Conservation (phyloP, 2,329 filamentous ascomycete genomes). For the Zymoseptoria pseudotritici region DNA sequence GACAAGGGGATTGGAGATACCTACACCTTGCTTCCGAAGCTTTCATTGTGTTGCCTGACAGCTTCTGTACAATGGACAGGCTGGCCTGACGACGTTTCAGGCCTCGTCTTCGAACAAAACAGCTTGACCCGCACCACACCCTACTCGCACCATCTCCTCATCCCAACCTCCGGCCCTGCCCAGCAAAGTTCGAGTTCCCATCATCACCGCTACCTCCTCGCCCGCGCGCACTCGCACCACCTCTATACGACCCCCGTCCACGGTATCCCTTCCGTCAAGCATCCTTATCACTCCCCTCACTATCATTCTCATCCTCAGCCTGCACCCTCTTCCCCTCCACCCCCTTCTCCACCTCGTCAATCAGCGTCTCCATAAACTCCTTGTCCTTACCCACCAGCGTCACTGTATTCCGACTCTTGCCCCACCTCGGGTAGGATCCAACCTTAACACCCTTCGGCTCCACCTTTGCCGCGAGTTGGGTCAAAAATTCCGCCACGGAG, state of each 20-base stretch:
- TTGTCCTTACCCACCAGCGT: constrained; percentile 74
- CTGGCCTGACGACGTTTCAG: no score
- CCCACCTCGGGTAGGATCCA: constrained; percentile 91
- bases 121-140: no score
- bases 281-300: constrained; percentile 36
- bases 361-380: constrained; percentile 68
- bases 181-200: neutral
- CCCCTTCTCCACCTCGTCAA: constrained; percentile 68
- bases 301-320: constrained; percentile 57
- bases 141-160: neutral
- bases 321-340: constrained; percentile 64
- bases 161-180: neutral
- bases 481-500: constrained; percentile 73
- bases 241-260: neutral
- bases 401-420: constrained; percentile 78
- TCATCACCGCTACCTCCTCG: neutral
- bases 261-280: constrained; percentile 8
- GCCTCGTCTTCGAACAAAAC: no score
- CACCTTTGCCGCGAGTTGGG: constrained; percentile 66
- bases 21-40: no score
- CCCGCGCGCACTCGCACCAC: no score
- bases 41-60: no score
- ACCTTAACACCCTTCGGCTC: constrained; percentile 78
- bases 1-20: no score
- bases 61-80: no score